Evolutionary conservation across 2,329 filamentous ascomycete species (phyloP).

Genomic region (Fusarium albidum): DNA sequence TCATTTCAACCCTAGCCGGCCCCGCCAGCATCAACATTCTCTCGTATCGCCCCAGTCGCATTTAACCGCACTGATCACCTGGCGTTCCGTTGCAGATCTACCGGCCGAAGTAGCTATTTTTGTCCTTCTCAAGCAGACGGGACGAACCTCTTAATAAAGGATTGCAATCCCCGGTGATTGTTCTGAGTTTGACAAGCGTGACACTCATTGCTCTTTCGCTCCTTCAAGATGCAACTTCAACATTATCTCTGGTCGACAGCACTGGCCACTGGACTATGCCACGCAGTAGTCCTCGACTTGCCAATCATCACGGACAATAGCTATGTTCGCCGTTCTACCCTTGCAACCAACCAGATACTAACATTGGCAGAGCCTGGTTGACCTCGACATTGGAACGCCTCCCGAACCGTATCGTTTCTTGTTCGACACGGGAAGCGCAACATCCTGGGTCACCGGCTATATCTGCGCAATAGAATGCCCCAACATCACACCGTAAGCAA

Average conservation of each 20-base stretch:
- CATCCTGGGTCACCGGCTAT: conserved; percentile 44
- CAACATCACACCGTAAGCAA: conserved; percentile 27
- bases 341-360: background rate
- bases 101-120: too few species aligned
- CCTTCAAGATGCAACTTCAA: background rate
- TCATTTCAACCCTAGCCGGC: too few species aligned
- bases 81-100: too few species aligned
- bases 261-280: background rate
- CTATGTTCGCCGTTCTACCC: conserved; percentile 10
- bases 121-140: too few species aligned
- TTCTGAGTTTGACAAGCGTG: too few species aligned
- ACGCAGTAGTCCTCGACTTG: conserved; percentile 16
- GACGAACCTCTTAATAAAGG: too few species aligned
- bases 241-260: background rate
- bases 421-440: conserved; percentile 48
- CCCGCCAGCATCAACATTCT: too few species aligned
- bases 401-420: conserved; percentile 39
- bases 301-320: conserved; percentile 20
- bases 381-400: conserved; percentile 41
- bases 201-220: too few species aligned
- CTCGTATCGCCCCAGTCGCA: too few species aligned
- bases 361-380: conserved; percentile 7
- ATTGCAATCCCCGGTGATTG: too few species aligned
- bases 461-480: conserved; percentile 39
- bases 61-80: too few species aligned